Percentiles rank a stretch among this genome's conserved stretches.
Evolutionary conservation across 192 early-diverging fungal genomes (phyloP).

Genomic region (Diversispora epigaea): DNA sequence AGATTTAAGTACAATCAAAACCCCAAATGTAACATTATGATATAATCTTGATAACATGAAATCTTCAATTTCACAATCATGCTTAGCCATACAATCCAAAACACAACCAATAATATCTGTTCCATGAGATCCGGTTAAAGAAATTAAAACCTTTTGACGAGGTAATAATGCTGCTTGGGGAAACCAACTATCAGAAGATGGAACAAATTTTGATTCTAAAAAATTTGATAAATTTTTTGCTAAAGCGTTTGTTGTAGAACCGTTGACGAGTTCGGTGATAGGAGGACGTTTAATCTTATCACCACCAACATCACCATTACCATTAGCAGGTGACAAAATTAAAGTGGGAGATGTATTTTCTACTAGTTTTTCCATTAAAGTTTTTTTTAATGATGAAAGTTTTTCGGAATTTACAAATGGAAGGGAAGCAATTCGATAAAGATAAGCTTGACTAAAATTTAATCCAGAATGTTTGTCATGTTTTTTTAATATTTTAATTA

Average conservation of each 20-base stretch:
- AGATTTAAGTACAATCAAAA: slow-evolving; percentile 71
- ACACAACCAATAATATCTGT: slow-evolving; percentile 89
- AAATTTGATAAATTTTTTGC: slow-evolving; percentile 5
- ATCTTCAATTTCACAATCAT: slow-evolving; percentile 78
- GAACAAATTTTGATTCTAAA: neutral
- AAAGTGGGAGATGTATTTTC: too few species aligned
- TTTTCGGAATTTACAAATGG: slow-evolving; percentile 61
- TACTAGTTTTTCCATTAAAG: slow-evolving; percentile 14
- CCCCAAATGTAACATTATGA: slow-evolving; percentile 93
- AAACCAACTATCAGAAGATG: slow-evolving; percentile 41
- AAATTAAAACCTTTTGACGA: slow-evolving; percentile 77
- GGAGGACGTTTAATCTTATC: slow-evolving; percentile 45
- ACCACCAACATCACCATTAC: too few species aligned
- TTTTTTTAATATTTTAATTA: slow-evolving; percentile 87
- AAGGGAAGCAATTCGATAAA: slow-evolving; percentile 53
- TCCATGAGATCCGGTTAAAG: slow-evolving; percentile 83
- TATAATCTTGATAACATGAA: slow-evolving; percentile 86
- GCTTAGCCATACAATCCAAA: slow-evolving; percentile 68
- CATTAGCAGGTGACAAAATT: neutral
- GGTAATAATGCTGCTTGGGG: slow-evolving; percentile 54
- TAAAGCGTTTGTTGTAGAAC: too few species aligned
- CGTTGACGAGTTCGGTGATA: neutral
- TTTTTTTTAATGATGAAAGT: neutral
- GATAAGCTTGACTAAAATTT: slow-evolving; percentile 66
- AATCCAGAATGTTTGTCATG: slow-evolving; percentile 82